A percentile compares a stretch with the other conserved stretches of the same genome.
These are phyloP conservation scores for Hypoxylon sp. DNA, from an alignment of 2,329 filamentous ascomycete species.

Conservation along the genomic window DNA sequence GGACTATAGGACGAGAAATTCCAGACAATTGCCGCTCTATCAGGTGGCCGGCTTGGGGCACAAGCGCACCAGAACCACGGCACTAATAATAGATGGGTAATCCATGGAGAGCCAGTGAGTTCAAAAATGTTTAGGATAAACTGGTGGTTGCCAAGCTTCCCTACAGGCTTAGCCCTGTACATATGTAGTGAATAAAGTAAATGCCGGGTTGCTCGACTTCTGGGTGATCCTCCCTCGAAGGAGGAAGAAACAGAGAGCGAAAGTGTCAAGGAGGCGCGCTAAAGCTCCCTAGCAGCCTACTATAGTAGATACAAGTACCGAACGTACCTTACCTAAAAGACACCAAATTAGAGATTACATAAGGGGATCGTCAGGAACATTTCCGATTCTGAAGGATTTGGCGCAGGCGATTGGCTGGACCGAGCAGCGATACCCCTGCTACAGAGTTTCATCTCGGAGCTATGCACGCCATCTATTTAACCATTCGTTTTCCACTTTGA, in stretches of 20 bases:
- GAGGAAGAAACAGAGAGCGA: constrained; percentile 16
- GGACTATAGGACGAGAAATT: constrained; percentile 25
- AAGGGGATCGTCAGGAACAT: constrained; percentile 44
- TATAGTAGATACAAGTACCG: neutral
- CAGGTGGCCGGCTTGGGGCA: constrained; percentile 16
- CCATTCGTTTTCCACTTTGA: constrained; percentile 23
- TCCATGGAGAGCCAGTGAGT: constrained; percentile 32
- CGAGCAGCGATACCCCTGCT: constrained; percentile 17
- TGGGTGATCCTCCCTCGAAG: constrained; percentile 10
- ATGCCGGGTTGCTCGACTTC: constrained; percentile 6
- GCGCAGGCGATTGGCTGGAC: constrained; percentile 27
- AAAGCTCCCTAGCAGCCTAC: constrained; percentile 24
- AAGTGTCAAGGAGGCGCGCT: constrained; percentile 35
- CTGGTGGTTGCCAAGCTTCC: constrained; percentile 33
- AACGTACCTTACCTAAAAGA: constrained; percentile 21
- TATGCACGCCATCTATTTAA: constrained; percentile 40
- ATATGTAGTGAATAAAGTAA: constrained; percentile 16
- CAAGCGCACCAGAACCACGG: constrained; percentile 5
- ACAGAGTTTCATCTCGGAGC: constrained; percentile 39
- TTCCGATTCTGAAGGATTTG: constrained; percentile 23
- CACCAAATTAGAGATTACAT: constrained; percentile 29
- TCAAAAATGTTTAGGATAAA: constrained; percentile 18
- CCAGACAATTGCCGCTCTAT: constrained; percentile 27
- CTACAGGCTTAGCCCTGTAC: constrained; percentile 22
- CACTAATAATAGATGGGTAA: constrained; percentile 38